A percentile compares a stretch with the other conserved stretches of the same genome.
Conservation (phyloP, 2,329 filamentous ascomycete genomes). For the Xenoacremonium recifei region DNA sequence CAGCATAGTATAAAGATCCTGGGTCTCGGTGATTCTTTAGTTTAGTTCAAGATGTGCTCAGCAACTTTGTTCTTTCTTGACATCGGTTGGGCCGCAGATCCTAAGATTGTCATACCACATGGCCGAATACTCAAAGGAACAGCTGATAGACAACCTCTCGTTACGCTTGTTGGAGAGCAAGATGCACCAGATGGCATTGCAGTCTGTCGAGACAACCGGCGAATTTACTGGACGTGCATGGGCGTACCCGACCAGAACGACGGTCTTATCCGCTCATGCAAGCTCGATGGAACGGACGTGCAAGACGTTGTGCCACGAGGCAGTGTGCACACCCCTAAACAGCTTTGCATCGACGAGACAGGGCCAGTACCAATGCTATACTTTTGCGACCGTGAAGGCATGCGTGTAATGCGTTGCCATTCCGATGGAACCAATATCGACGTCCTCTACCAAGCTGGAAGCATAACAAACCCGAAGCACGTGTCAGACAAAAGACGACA, state of each 20-base stretch:
- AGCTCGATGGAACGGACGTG: slow-evolving; percentile 47
- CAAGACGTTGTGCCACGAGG: slow-evolving; percentile 42
- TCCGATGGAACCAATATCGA: slow-evolving; percentile 39
- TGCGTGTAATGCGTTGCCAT: slow-evolving; percentile 37
- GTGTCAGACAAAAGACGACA: slow-evolving; percentile 39
- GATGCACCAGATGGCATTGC: slow-evolving; percentile 48
- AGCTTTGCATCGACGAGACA: slow-evolving; percentile 37
- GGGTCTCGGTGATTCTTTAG: no score
- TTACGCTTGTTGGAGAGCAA: no score
- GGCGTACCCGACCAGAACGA: slow-evolving; percentile 37
- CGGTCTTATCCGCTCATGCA: slow-evolving; percentile 41
- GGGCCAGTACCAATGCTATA: slow-evolving; percentile 31
- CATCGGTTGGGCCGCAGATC: no score
- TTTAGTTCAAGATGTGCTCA: no score
- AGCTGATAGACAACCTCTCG: no score
- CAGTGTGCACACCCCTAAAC: slow-evolving; percentile 48
- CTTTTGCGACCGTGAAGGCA: slow-evolving; percentile 44
- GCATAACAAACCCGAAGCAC: no score
- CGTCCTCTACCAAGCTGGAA: slow-evolving; percentile 37
- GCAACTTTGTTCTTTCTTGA: no score
- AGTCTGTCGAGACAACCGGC: slow-evolving; percentile 28
- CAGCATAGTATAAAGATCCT: no score
- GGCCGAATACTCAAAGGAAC: no score
- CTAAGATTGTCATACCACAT: no score
- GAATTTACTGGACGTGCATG: slow-evolving; percentile 53